Base-by-base conservation (phyloP, 768 basidiomycete genomes). In the Pholiota molesta region DNA sequence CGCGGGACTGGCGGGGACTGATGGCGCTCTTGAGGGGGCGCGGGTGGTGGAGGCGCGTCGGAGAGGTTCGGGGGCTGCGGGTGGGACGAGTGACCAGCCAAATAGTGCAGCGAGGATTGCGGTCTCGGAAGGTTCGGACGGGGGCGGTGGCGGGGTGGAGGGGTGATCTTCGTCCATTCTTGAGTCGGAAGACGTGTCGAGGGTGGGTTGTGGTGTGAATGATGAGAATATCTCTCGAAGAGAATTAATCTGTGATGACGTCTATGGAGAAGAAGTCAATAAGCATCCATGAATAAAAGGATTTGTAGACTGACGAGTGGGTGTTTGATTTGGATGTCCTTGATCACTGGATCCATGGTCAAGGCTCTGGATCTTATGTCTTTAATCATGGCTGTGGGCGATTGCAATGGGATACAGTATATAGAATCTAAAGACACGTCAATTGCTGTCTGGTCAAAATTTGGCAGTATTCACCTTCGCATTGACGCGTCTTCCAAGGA, bases 401-500 rank as follows among this genome's bases (percentile, higher is more conserved):
- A 79, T 60, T 87, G 82, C 19, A 95, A 77, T 8, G 89, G 87
- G 19, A 94, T 85, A 57, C 89, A 87, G 67, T 92, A 92, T 57
- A 94, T 86, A 0, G 87, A 86, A 49, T 82, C 91, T 83, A 40
- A 4, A 49, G 52, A 44, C 19, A 21, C 8, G 10, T 62, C 42
- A 66, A 29, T 52, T 47, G 11, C 39, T 14, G 5, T 26, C 23
- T 21, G 37, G 14, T 9, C 55, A 7, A 40, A 60, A 16, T 16
- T 47, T 2, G 62, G 31, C 55, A 37, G 45, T 33, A 72, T 86
- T 63, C 68, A 94, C 92, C 76, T 72, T 93, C 90, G 66, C 92
- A 94, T 71, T 94, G 93, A 59, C 85, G 83, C 54, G 81, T 78
- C 72, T 85, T 91, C 93, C 93, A 95, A 2, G 93, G 92, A 69